Evolutionary conservation across 208 protist genomes (phyloP).

Genomic region (Angomonas deanei): DNA sequence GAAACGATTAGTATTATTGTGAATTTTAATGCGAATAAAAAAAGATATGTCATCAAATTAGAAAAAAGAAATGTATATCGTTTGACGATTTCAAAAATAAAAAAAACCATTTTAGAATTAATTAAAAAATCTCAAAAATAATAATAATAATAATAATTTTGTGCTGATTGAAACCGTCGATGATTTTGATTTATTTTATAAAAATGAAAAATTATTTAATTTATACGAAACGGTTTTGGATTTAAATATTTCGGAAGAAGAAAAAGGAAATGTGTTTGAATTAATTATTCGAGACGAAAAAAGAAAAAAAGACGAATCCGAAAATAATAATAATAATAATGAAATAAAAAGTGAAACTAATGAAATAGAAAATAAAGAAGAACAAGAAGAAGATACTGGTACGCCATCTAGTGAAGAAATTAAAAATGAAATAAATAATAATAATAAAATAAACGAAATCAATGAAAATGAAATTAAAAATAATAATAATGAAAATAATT

Average conservation of each 20-base stretch:
- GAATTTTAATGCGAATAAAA: background rate
- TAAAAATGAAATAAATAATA: background rate
- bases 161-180: background rate
- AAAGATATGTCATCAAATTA: background rate
- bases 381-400: background rate
- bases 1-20: background rate
- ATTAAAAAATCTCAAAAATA: background rate
- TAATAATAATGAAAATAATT: too few species aligned
- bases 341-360: background rate
- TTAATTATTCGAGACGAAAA: background rate
- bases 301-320: background rate
- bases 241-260: too few species aligned
- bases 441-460: background rate
- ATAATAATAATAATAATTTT: constrained; percentile 1
- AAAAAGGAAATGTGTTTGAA: background rate
- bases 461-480: too few species aligned
- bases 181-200: too few species aligned
- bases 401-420: background rate
- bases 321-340: constrained; percentile 1
- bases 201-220: too few species aligned
- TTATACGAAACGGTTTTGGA: background rate
- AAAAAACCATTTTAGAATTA: constrained; percentile 1
- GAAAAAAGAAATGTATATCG: background rate
- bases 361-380: background rate
- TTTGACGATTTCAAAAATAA: background rate